These are phyloP conservation scores for Penicillium sumatraense DNA, from an alignment of 2,329 filamentous ascomycete genomes.

Conservation along the genomic window DNA sequence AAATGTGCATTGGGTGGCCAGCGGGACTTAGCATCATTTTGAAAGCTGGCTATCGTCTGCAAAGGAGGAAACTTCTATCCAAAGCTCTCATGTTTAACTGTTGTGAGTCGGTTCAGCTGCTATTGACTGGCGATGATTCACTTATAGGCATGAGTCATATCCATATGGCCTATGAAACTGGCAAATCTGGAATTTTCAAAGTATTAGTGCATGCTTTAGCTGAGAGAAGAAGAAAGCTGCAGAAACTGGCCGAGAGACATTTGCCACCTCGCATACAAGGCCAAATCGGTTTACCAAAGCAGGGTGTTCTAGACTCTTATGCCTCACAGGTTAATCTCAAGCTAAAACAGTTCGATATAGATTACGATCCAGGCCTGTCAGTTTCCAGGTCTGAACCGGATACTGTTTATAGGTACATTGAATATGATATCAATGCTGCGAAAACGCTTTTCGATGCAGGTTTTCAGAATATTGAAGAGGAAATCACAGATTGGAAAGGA, in stretches of 20 bases:
- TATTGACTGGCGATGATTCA: background rate
- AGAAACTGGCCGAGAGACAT: background rate
- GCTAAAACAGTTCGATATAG: background rate
- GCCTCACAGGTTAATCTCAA: background rate
- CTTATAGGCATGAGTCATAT: background rate
- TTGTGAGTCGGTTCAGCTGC: background rate
- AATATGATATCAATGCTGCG: conserved; percentile 1
- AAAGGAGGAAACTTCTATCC: background rate
- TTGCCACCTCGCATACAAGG: background rate
- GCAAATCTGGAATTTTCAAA: background rate
- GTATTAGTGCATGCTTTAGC: background rate
- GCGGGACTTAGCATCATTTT: background rate
- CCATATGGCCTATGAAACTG: background rate
- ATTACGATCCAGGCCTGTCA: background rate
- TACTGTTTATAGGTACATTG: background rate
- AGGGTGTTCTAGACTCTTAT: background rate
- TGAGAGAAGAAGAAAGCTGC: conserved; percentile 1
- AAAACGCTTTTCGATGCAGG: conserved; percentile 1
- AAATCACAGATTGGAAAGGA: background rate
- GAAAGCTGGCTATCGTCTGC: background rate
- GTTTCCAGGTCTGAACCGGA: background rate
- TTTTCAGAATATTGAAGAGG: background rate
- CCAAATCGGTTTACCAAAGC: background rate
- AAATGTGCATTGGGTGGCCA: conserved; percentile 3
- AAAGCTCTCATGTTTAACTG: background rate